Evolutionary conservation across 2,329 filamentous ascomycete genomes (phyloP).

Genomic region (Colletotrichum sansevieriae): DNA sequence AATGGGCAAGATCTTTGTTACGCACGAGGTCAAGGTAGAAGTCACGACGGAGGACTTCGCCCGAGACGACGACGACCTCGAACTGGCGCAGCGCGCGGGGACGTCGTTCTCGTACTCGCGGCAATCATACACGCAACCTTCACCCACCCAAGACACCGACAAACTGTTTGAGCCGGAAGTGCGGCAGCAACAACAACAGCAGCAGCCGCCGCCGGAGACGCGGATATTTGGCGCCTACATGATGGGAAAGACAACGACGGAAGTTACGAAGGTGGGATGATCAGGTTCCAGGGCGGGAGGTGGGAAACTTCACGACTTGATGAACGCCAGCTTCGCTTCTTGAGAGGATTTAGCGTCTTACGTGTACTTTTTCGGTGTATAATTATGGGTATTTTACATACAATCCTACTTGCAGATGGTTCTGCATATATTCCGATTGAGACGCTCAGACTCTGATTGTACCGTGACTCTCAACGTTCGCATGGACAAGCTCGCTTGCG

Average conservation of each 20-base stretch:
- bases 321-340: neutral
- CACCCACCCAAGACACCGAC: slow-evolving; percentile 9
- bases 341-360: neutral
- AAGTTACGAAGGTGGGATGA: slow-evolving; percentile 1
- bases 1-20: slow-evolving; percentile 52
- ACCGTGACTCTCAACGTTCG: no score
- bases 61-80: slow-evolving; percentile 31
- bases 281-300: neutral
- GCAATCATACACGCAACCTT: slow-evolving; percentile 6
- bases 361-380: neutral
- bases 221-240: slow-evolving; percentile 8
- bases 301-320: neutral
- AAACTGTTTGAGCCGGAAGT: slow-evolving; percentile 1
- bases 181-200: no score
- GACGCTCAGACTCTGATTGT: no score
- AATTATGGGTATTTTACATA: neutral
- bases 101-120: slow-evolving; percentile 5
- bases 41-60: slow-evolving; percentile 33
- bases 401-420: no score
- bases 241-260: slow-evolving; percentile 2
- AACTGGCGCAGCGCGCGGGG: neutral
- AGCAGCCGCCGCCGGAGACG: neutral
- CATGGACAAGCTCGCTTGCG: no score
- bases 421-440: no score
- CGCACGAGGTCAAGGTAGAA: slow-evolving; percentile 49